Evolutionary conservation across 768 basidiomycete species (phyloP), one percentile per base, ranked within the genome.

Genomic region (Sutorius australiensis): DNA sequence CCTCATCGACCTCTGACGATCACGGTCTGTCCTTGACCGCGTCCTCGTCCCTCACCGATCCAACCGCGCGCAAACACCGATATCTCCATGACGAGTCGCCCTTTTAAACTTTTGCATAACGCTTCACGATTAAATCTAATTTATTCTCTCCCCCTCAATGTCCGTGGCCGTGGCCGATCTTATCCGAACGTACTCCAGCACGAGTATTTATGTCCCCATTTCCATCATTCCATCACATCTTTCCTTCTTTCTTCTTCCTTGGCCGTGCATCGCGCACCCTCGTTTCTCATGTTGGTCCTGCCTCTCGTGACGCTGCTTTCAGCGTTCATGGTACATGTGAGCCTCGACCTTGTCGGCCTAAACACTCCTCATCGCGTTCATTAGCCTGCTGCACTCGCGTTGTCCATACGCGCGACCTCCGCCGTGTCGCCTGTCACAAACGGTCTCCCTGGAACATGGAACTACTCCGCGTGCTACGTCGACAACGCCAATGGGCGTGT

Each of bases 401-500:
- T 41, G 7, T 43, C 53, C 19, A 3, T 36, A n/a, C 33, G 33
- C 2, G 46, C 16, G 24, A 9, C 24, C 4, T 24, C 13, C 14
- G 27, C 46, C 6, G 21, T 24, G 16, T 54, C 50, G 7, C 78
- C 80, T 0, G 81, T 86, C 27, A 76, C 72, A 1, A 64, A 62
- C 11, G 80, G 78, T 21, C 78, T 89, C 5, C 80, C 82, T 0
- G 66, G 67, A 5, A 72, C 72, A 24, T 89, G 84, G 82, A 69
- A 72, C 0, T 89, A 87, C 49, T 76, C 69, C 21, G 81, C 75
- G 6, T 89, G 89, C 61, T 91, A 79, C 67, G 81, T 88, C 80
- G 89, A 91, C 63, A 82, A 83, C 49, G 80, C 78, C 0, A 63
- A 78, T 59, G 88, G 89, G 12, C 85, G 87, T 11, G 72, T 83